Evolutionary conservation across 1,284 basidiomycete species (phyloP).

Genomic region (Microbotryum intermedium): DNA sequence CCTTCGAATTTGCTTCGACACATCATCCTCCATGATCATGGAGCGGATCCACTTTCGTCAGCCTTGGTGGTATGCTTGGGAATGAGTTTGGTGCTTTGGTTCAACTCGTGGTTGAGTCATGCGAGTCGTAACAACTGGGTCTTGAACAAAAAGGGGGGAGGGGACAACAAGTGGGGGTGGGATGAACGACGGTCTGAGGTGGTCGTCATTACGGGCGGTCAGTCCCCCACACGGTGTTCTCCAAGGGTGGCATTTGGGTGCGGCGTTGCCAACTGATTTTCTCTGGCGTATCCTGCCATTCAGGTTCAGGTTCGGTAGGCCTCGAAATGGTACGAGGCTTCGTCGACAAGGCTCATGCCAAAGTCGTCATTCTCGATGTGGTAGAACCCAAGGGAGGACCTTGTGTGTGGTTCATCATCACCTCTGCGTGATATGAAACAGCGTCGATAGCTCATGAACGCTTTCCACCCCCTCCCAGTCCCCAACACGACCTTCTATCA

Average conservation of each 20-base stretch:
- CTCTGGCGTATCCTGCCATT: too few species aligned
- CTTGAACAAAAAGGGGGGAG: constrained; percentile 2
- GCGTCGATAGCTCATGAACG: not conserved
- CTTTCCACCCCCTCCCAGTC: constrained; percentile 39
- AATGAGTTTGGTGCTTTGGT: too few species aligned
- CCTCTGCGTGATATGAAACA: not conserved
- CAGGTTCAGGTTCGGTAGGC: constrained; percentile 81
- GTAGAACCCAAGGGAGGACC: constrained; percentile 4
- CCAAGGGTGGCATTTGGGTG: not conserved
- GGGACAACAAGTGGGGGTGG: not conserved
- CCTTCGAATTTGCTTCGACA: too few species aligned
- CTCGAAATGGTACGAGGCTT: constrained; percentile 74
- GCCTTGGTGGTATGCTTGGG: too few species aligned
- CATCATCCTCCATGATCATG: too few species aligned
- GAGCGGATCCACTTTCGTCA: too few species aligned
- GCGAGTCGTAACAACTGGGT: constrained; percentile 13
- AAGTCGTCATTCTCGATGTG: constrained; percentile 75
- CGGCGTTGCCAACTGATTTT: constrained; percentile 3
- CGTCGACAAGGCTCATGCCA: constrained; percentile 57
- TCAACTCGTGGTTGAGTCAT: constrained; percentile 1
- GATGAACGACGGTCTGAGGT: constrained; percentile 47
- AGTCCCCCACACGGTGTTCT: constrained; percentile 32
- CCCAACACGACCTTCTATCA: constrained; percentile 65
- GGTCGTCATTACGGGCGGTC: constrained; percentile 81
- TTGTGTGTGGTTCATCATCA: constrained; percentile 7